Base-by-base conservation (phyloP, 306 rosid genomes). In the Prunus armeniaca region DNA sequence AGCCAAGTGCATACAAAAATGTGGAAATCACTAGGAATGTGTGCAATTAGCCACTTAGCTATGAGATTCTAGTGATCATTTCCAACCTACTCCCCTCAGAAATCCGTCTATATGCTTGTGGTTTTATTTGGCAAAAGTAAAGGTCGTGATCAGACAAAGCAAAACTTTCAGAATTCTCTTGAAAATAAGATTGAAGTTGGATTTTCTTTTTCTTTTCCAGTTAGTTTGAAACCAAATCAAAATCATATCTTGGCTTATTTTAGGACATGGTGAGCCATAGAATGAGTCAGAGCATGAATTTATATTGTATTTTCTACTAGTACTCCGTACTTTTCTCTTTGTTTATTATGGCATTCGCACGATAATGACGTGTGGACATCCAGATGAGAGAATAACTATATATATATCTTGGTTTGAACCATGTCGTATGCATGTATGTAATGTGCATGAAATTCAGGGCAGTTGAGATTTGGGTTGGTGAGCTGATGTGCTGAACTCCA, bases 41-140 rank as follows among this genome's bases (percentile, higher is more conserved):
- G 17, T 52, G 5, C n/a, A 61, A 25, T 14, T 18, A 64, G 54
- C 65, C 51, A 55, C 32, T 43, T 72, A 34, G 76, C 76, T 20
- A 38, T 62, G 34, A 38, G 30, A 72, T 72, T 72, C 12, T 56
- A 72, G 76, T 56, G 76, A 72, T 72, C 5, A 72, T 56, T 72
- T 54, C 76, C 9, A 22, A 72, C 76, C 67, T 72, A 72, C 66
- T 72, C 47, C 76, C 45, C 7, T 15, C 10, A 13, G 22, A 5
- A 10, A 13, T 50, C 41, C 22, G 66, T 56, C 54, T n/a, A 54
- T 56, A 43, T 27, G 13, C 34, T 18, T 12, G 13, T 68, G 75
- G 17, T 13, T 76, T 49, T 58, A 68, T 68, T 4, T 62, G 38
- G 25, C 46, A 66, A 54, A 69, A 82, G 50, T 74, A 62, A 28